phyloP scores from a whole-genome alignment of 2,329 filamentous ascomycete genomes.

The Cytospora piceae region DNA sequence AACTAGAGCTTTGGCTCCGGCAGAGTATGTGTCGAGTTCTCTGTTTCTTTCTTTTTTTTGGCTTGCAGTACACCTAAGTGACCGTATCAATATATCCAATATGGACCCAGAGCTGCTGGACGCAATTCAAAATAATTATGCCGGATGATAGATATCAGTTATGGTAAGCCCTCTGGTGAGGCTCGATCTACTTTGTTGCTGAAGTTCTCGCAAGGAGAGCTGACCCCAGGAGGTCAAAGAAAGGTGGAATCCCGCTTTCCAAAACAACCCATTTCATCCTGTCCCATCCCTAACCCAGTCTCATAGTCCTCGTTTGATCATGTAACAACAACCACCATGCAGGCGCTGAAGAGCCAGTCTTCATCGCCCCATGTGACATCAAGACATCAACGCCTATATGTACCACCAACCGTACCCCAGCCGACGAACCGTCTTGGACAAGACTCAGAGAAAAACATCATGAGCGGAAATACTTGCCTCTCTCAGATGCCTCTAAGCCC shows the following conservation, averaged over 20 bases:
- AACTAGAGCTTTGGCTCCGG: too few relatives aligned
- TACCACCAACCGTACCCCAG: not conserved
- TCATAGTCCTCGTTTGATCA: not conserved
- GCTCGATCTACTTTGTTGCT: not conserved
- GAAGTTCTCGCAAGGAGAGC: not conserved
- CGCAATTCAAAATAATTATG: not conserved
- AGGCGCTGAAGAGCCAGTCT: not conserved
- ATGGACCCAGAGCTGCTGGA: not conserved
- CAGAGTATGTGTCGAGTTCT: too few relatives aligned
- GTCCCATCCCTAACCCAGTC: not conserved
- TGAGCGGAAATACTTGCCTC: not conserved
- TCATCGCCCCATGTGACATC: not conserved
- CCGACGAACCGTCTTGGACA: not conserved
- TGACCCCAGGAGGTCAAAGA: not conserved
- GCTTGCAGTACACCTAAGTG: too few relatives aligned
- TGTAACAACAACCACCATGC: not conserved
- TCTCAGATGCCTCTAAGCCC: not conserved
- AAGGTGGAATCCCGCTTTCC: not conserved
- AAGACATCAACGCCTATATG: not conserved
- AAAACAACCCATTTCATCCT: not conserved
- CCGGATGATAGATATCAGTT: not conserved
- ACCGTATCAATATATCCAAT: too few relatives aligned
- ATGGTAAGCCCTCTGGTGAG: not conserved
- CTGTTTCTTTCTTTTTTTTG: too few relatives aligned
- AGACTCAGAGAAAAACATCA: not conserved